A percentile compares a stretch with the other conserved stretches of the same genome.
Conservation (phyloP, 2,329 filamentous ascomycete genomes). For the Verticillium klebahnii region DNA sequence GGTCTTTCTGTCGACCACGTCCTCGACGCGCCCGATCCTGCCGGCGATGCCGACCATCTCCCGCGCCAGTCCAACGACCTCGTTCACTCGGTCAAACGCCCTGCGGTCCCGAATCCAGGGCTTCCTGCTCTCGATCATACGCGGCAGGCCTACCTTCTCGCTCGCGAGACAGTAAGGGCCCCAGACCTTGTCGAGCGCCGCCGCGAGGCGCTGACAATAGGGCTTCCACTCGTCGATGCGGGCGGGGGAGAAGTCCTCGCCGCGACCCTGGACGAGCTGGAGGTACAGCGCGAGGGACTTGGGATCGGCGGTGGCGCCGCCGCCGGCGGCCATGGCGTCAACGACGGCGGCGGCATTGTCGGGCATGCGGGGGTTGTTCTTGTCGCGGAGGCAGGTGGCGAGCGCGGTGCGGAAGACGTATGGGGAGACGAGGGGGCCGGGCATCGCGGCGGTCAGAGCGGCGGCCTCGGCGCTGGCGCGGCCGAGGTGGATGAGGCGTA, state of each 20-base stretch:
- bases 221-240: slow-evolving; percentile 5
- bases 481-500: slow-evolving; percentile 61
- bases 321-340: slow-evolving; percentile 49
- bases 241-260: not conserved
- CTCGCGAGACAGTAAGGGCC: slow-evolving; percentile 37
- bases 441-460: slow-evolving; percentile 53
- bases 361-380: slow-evolving; percentile 67
- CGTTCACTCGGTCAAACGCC: slow-evolving; percentile 29
- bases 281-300: slow-evolving; percentile 51
- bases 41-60: slow-evolving; percentile 41
- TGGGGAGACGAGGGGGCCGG: slow-evolving; percentile 36
- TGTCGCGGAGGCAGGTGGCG: slow-evolving; percentile 69
- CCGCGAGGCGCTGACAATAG: slow-evolving; percentile 45
- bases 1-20: slow-evolving; percentile 28
- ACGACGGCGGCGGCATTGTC: slow-evolving; percentile 61
- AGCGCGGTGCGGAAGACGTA: slow-evolving; percentile 63
- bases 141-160: slow-evolving; percentile 25
- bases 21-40: slow-evolving; percentile 34
- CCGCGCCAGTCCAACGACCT: slow-evolving; percentile 39
- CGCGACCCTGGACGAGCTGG: slow-evolving; percentile 33
- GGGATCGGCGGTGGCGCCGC: slow-evolving; percentile 33
- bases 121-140: not conserved
- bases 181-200: slow-evolving; percentile 47
- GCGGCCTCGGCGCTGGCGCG: slow-evolving; percentile 61
- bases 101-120: not conserved